Conservation (phyloP, 169 alveolate genomes). For the Miamiensis avidus region DNA sequence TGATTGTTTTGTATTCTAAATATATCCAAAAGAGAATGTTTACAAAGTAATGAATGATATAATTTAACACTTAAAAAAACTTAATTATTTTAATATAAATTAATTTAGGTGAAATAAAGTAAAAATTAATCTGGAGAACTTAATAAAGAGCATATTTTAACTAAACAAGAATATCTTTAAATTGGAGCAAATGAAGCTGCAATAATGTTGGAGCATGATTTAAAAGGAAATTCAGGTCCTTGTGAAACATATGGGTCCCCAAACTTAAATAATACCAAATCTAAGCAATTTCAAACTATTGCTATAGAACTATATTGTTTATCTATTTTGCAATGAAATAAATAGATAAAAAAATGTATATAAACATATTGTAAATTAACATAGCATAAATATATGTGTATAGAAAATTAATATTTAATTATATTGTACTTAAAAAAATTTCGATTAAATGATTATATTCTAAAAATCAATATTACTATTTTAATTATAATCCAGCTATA, state of each 20-base stretch:
- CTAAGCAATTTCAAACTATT: background rate
- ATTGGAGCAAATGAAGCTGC: background rate
- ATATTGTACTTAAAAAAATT: no score
- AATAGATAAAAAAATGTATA: no score
- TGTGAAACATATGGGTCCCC: background rate
- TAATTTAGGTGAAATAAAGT: background rate
- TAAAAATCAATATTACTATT: no score
- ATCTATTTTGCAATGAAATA: no score
- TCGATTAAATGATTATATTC: no score
- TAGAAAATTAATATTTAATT: no score
- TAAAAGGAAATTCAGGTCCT: background rate
- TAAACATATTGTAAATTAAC: no score
- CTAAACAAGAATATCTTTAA: background rate
- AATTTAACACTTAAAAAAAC: no score
- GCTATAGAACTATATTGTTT: background rate
- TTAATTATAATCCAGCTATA: no score
- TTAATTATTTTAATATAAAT: no score
- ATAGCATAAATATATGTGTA: no score
- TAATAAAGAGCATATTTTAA: background rate
- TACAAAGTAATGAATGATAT: background rate
- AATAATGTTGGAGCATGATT: background rate
- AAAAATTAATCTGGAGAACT: background rate
- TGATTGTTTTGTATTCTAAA: constrained; percentile 33
- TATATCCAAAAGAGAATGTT: constrained; percentile 9
- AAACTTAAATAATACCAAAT: background rate